phyloP scores from a whole-genome alignment of 306 rosid species.

The Quercus alba region DNA sequence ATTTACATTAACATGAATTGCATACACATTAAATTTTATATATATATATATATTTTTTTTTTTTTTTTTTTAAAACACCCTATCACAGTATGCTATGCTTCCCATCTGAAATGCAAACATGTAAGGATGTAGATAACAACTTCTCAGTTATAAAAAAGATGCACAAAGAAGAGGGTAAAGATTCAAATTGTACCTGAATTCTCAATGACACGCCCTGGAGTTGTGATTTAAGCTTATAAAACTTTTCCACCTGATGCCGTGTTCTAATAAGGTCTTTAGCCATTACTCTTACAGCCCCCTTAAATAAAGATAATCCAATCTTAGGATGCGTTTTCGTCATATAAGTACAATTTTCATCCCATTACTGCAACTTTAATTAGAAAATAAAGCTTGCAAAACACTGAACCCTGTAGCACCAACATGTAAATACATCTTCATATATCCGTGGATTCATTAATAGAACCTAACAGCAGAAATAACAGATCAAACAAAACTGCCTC shows the following conservation, averaged over 20 bases:
- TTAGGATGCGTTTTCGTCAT: slow-evolving; percentile 13
- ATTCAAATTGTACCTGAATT: slow-evolving; percentile 61
- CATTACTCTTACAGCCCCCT: slow-evolving; percentile 90
- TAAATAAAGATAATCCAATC: slow-evolving; percentile 22
- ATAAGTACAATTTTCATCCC: slow-evolving; percentile 4
- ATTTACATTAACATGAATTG: background rate
- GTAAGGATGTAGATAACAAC: background rate
- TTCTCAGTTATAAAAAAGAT: background rate
- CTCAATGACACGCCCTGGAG: slow-evolving; percentile 85
- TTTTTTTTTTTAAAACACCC: background rate
- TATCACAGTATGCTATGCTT: background rate
- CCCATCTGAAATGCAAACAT: background rate
- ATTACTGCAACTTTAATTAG: background rate
- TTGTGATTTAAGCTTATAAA: slow-evolving; percentile 87
- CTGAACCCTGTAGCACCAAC: background rate
- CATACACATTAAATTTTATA: background rate
- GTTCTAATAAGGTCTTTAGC: slow-evolving; percentile 92
- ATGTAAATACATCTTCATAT: background rate
- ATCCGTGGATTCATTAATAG: background rate
- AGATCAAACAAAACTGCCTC: background rate
- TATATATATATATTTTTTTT: too few species aligned
- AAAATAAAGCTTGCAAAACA: slow-evolving; percentile 6
- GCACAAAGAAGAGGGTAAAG: background rate
- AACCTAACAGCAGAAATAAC: background rate
- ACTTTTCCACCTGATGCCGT: slow-evolving; percentile 87